phyloP scores from a whole-genome alignment of 306 rosid genomes.

The Aeschynomene evenia region DNA sequence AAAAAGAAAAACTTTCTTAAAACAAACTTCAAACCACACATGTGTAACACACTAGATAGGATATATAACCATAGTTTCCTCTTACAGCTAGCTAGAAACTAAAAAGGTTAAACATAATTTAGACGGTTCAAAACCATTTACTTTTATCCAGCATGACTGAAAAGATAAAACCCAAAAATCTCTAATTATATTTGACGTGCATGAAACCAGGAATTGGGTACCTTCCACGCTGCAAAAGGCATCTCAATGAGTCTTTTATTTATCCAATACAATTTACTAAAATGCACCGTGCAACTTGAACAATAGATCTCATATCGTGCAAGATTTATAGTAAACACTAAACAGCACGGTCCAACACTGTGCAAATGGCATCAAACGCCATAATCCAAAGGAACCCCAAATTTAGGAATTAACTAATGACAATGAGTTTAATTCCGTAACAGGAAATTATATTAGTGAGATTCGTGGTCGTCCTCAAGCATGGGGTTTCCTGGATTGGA shows the following conservation, averaged over 20 bases:
- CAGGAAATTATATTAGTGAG: neutral
- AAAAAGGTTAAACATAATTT: neutral
- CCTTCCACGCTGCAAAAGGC: neutral
- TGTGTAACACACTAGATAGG: neutral
- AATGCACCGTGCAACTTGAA: neutral
- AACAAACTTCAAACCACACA: neutral
- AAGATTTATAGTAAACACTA: no score
- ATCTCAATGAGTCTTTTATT: neutral
- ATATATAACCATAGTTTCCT: neutral
- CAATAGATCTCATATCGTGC: no score
- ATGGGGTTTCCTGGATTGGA: neutral
- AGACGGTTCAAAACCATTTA: neutral
- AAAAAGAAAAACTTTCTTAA: no score
- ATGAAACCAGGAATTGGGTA: neutral
- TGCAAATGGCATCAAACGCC: neutral
- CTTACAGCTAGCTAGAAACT: neutral
- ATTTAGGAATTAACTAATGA: neutral
- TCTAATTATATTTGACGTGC: neutral
- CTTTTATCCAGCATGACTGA: neutral
- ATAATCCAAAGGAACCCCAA: neutral
- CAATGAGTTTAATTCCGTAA: neutral
- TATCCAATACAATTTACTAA: slow-evolving; percentile 2
- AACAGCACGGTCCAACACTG: neutral
- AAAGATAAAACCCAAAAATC: neutral
- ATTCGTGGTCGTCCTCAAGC: neutral